Conservation (phyloP, 768 basidiomycete species). For the Cystofilobasidium bisporidii region DNA sequence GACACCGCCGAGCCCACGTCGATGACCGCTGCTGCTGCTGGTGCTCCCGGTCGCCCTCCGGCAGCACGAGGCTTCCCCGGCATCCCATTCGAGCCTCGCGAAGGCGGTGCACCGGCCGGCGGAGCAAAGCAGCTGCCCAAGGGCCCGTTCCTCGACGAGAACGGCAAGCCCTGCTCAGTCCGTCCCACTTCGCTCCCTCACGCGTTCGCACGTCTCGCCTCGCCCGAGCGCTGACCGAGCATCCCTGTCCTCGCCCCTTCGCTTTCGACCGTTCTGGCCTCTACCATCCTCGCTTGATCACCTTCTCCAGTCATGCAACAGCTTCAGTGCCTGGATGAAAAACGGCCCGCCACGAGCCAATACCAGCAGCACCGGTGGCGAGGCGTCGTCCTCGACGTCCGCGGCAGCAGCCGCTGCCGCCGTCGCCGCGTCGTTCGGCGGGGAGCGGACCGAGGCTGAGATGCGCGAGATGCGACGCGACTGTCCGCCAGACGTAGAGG, state of each 20-base stretch:
- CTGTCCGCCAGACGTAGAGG: constrained; percentile 27
- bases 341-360: constrained; percentile 2
- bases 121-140: neutral
- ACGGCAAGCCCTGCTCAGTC: constrained; percentile 24
- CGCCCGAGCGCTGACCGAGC: neutral
- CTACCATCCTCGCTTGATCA: neutral
- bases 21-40: neutral
- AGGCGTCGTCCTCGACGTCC: neutral
- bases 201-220: no score
- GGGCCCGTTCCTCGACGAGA: constrained; percentile 14
- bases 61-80: neutral
- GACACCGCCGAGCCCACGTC: no score
- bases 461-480: constrained; percentile 20
- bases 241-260: no score
- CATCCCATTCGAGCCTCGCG: constrained; percentile 7
- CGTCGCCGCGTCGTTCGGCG: neutral
- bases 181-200: neutral
- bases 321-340: constrained; percentile 20
- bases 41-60: neutral
- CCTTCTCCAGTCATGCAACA: constrained; percentile 11
- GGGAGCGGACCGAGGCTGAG: constrained; percentile 20
- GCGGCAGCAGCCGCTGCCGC: neutral
- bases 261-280: no score
- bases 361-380: neutral
- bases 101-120: neutral